These are phyloP conservation scores for Solanum piurae DNA, from an alignment of 257 asterid species.

Conservation along the genomic window DNA sequence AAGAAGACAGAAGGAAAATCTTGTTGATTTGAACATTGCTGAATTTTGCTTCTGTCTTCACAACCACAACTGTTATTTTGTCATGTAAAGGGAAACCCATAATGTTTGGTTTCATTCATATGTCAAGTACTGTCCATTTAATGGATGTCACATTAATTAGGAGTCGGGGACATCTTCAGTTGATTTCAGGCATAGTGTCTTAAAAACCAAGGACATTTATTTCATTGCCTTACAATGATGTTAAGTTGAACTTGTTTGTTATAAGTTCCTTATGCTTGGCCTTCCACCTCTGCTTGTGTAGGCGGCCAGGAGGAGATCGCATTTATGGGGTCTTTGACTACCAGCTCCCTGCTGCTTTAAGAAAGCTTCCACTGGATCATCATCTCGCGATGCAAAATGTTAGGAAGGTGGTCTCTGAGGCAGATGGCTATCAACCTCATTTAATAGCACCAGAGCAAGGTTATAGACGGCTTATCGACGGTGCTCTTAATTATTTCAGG, in stretches of 20 bases:
- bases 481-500: conserved; percentile 30
- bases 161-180: background rate
- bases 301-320: conserved; percentile 40
- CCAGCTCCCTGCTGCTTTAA: conserved; percentile 35
- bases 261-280: background rate
- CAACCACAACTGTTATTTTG: background rate
- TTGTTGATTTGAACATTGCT: background rate
- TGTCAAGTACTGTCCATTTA: background rate
- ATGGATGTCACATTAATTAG: background rate
- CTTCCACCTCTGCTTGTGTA: background rate
- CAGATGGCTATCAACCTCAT: conserved; percentile 48
- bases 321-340: conserved; percentile 33
- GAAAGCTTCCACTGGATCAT: conserved; percentile 33
- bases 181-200: background rate
- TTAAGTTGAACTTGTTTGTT: background rate
- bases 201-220: background rate
- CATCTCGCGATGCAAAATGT: conserved; percentile 29
- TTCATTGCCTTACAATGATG: background rate
- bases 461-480: conserved; percentile 33
- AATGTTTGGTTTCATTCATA: background rate
- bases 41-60: background rate
- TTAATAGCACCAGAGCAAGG: conserved; percentile 39
- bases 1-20: background rate
- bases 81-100: background rate
- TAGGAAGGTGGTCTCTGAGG: conserved; percentile 29